Conservation (phyloP, 2,329 filamentous ascomycete genomes). For the Didymella pomorum region DNA sequence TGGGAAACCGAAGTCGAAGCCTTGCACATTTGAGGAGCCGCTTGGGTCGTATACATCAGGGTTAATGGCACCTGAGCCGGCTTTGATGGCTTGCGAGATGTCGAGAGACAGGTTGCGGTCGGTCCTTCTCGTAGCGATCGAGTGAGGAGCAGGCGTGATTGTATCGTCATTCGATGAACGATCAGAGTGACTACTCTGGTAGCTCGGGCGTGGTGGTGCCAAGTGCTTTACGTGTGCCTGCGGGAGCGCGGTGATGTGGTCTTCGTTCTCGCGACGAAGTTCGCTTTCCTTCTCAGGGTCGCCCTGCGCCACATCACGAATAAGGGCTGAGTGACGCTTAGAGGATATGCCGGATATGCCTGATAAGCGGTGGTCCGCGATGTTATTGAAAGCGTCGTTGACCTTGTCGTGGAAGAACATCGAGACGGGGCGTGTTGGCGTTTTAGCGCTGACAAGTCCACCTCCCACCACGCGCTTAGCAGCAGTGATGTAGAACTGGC, state of each 20-base stretch:
- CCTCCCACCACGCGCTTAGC: constrained; percentile 66
- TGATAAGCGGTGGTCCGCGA: constrained; percentile 73
- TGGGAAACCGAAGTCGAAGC: constrained; percentile 72
- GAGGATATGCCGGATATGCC: constrained; percentile 53
- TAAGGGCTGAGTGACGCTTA: constrained; percentile 79
- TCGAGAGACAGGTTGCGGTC: constrained; percentile 55
- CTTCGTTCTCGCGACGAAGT: constrained; percentile 82
- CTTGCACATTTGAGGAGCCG: constrained; percentile 30
- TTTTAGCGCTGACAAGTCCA: constrained; percentile 60
- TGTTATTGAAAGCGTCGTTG: constrained; percentile 85
- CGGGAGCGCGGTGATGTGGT: constrained; percentile 82
- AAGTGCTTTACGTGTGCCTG: constrained; percentile 61
- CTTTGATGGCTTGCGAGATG: constrained; percentile 50
- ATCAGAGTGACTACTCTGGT: constrained; percentile 30
- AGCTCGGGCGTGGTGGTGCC: constrained; percentile 34
- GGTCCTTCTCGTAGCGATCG: constrained; percentile 53
- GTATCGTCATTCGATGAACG: constrained; percentile 34
- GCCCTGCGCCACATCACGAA: constrained; percentile 80
- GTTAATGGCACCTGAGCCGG: constrained; percentile 49
- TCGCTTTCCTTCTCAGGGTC: constrained; percentile 81
- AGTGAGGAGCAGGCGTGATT: constrained; percentile 36
- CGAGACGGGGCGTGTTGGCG: constrained; percentile 68
- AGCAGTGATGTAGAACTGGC: constrained; percentile 92
- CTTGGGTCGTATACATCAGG: constrained; percentile 52
- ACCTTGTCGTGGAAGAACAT: constrained; percentile 84